Evolutionary conservation across 2,329 filamentous ascomycete genomes (phyloP), one percentile per base, ranked within the genome.

Genomic region (Pseudogymnoascus sp.): DNA sequence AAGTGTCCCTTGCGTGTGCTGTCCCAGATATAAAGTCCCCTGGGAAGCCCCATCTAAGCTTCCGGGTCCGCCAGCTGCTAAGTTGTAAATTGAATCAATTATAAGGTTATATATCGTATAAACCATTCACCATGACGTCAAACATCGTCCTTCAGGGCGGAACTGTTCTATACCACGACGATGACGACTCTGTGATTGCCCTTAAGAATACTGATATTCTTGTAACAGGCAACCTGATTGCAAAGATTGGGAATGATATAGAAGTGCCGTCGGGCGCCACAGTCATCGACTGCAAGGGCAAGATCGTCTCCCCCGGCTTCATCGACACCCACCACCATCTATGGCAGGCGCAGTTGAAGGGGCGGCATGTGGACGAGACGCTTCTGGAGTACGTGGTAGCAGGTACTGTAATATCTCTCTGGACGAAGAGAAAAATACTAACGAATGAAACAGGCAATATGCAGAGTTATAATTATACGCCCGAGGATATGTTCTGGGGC

Each of bases 401-500:
- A 52, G 75, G 75, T 77, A 63, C 42, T 64, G 39, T 25, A 31
- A 27, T 67, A 27, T 45, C 10, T 2, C 2, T 7, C 12, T 2
- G 9, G 21, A 27, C 62, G 25, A 66, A 67, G 36, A 1, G 33
- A 12, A n/a, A 58, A 48, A 36, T 39, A 39, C 27, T 27, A 25
- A 45, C 10, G 59, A 9, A 62, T 4, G 10, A 4, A 8, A 18
- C 39, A 75, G 76, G 76, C 29, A 78, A 78, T 59, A 68, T 74
- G 29, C 68, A 72, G 27, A 70, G 69, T 15, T 70, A 68, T 10
- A 66, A 75, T 59, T 77, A 75, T 64, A 67, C 64, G 3, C 67
- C 75, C 1, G 70, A 76, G 1, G 80, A 82, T 62, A 68, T 79
- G 2, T 81, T 78, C 67, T 78, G 77, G 73, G 77, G 77, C n/a